A percentile compares a stretch with the other conserved stretches of the same genome.
These are phyloP conservation scores for Epichloe sp. DNA, from an alignment of 2,329 filamentous ascomycete species.

Conservation along the genomic window DNA sequence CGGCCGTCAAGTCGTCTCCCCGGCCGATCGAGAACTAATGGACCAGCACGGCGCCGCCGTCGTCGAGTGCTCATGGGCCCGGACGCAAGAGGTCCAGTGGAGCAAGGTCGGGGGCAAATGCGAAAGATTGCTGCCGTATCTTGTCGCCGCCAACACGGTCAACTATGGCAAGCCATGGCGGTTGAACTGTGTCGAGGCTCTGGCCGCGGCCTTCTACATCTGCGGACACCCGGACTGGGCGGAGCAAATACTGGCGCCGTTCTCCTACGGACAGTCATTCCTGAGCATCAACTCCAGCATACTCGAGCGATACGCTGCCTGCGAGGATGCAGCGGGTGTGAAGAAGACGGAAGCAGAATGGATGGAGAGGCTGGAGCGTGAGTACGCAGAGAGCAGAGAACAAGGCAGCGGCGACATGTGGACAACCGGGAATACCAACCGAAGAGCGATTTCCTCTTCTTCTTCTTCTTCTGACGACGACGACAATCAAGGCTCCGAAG, in stretches of 20 bases:
- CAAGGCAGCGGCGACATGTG: slow-evolving; percentile 65
- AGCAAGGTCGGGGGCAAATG: slow-evolving; percentile 84
- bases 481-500: slow-evolving; percentile 28
- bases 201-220: slow-evolving; percentile 86
- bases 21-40: slow-evolving; percentile 68
- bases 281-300: slow-evolving; percentile 79
- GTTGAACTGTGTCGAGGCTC: slow-evolving; percentile 87
- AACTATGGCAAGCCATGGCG: slow-evolving; percentile 96
- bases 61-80: slow-evolving; percentile 94
- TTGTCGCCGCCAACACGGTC: slow-evolving; percentile 91
- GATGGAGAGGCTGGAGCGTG: slow-evolving; percentile 79
- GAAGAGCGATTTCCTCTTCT: slow-evolving; percentile 39
- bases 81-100: slow-evolving; percentile 85
- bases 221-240: slow-evolving; percentile 91
- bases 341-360: slow-evolving; percentile 78
- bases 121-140: slow-evolving; percentile 80
- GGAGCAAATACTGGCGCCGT: slow-evolving; percentile 65
- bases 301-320: slow-evolving; percentile 74
- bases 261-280: slow-evolving; percentile 80
- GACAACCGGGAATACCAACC: slow-evolving; percentile 83
- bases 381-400: slow-evolving; percentile 70
- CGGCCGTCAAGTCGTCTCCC: slow-evolving; percentile 72
- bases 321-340: slow-evolving; percentile 65
- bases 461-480: slow-evolving; percentile 22
- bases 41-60: slow-evolving; percentile 88